Evolutionary conservation across 345 rosid genomes (phyloP).

Genomic region (Populus tremula): DNA sequence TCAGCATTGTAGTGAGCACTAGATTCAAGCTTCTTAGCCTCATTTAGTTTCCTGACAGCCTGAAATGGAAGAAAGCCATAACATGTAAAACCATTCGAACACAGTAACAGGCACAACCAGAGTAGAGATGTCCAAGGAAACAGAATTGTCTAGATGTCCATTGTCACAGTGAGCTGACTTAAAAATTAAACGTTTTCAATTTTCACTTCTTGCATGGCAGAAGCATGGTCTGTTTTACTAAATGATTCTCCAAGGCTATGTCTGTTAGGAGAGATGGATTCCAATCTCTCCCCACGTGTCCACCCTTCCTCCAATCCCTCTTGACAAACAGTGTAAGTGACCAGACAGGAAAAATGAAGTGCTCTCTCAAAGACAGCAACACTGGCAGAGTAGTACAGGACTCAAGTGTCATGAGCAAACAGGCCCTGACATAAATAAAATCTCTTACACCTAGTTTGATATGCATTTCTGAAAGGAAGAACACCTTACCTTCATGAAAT

Average conservation of each 20-base stretch:
- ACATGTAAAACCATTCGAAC: background rate
- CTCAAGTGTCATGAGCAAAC: background rate
- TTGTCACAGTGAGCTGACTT: background rate
- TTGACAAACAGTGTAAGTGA: background rate
- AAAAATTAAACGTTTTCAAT: background rate
- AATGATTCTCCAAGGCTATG: background rate
- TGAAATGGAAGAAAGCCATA: slow-evolving; percentile 18
- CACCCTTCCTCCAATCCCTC: too few relatives aligned
- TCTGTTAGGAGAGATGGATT: too few relatives aligned
- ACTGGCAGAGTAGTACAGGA: background rate
- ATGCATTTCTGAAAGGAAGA: background rate
- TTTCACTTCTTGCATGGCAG: background rate
- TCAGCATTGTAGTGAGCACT: slow-evolving; percentile 83
- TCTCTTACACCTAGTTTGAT: background rate
- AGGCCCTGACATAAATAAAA: background rate
- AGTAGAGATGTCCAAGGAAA: background rate
- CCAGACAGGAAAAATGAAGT: background rate
- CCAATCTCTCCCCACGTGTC: too few relatives aligned
- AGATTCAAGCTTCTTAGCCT: slow-evolving; percentile 97
- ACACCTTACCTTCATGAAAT: slow-evolving; percentile 95
- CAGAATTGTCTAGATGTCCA: background rate
- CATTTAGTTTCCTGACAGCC: slow-evolving; percentile 93
- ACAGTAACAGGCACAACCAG: background rate
- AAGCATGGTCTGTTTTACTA: background rate
- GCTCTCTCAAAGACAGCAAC: background rate